Conservation (phyloP, 2,329 filamentous ascomycete genomes). For the Lizonia empirigonia region DNA sequence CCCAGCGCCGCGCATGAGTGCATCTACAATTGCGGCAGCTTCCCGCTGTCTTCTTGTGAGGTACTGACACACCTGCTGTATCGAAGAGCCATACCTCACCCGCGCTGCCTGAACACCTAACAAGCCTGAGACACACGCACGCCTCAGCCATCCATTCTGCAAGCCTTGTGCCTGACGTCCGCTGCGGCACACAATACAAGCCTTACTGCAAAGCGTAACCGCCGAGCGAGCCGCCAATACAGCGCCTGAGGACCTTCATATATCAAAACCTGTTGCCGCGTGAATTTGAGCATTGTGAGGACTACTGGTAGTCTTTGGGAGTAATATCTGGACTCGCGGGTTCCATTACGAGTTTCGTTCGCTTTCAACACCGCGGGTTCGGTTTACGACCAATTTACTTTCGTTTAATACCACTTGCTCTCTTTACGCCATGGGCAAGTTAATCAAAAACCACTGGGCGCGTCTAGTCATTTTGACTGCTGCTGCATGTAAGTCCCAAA, state of each 20-base stretch:
- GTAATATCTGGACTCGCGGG: constrained; percentile 14
- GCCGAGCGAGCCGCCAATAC: constrained; percentile 17
- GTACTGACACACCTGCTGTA: constrained; percentile 46
- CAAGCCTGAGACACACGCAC: constrained; percentile 43
- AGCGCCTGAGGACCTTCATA: constrained; percentile 35
- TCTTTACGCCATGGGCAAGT: constrained; percentile 74
- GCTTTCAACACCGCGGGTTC: constrained; percentile 31
- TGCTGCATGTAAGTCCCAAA: constrained; percentile 67
- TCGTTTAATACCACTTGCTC: constrained; percentile 27
- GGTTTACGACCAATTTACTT: constrained; percentile 38
- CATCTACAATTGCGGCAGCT: constrained; percentile 41
- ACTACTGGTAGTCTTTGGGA: constrained; percentile 48
- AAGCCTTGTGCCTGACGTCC: constrained; percentile 32
- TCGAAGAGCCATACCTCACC: constrained; percentile 27
- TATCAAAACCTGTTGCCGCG: constrained; percentile 42
- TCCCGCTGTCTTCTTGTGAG: constrained; percentile 35
- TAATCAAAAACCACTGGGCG: constrained; percentile 99
- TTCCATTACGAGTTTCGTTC: constrained; percentile 10
- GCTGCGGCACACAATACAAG: constrained; percentile 12
- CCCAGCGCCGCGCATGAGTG: constrained; percentile 40
- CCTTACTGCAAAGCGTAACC: constrained; percentile 27
- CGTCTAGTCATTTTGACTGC: constrained; percentile 90
- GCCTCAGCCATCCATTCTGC: constrained; percentile 36
- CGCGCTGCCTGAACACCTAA: constrained; percentile 38
- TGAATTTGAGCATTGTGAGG: constrained; percentile 16